Evolutionary conservation across 345 rosid genomes (phyloP), one percentile per base, ranked within the genome.

Genomic region (Aegle marmelos): DNA sequence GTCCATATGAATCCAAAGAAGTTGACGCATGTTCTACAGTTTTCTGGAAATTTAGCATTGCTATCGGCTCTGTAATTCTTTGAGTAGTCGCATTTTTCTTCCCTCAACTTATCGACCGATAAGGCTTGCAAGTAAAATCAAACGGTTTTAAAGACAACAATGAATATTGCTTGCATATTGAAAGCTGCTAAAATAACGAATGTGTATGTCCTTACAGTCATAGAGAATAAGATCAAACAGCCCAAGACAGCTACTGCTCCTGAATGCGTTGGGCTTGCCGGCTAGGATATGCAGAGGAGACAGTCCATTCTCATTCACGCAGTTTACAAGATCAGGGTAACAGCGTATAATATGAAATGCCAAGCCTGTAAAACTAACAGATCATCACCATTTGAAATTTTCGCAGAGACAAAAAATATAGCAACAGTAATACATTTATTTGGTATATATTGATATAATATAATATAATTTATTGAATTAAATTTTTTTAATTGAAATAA

Each of bases 231-330:
- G 69, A 64, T 39, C 69, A 41, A 80, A 24, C n/a, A 68, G 77
- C 45, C 54, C 36, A 9, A 76, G 48, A 34, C 64, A 72, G 58
- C 31, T 63, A 27, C 73, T 53, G 67, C 83, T 76, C 0, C 73
- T 31, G 80, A 80, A 80, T 63, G 73, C 77, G 39, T 76, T 71
- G 11, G 79, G 76, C 60, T 76, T 76, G 25, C 63, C 30, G 9
- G 83, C 79, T 25, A 80, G 48, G 6, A 80, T 27, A 67, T 80
- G 79, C 11, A 80, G 73, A 39, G 83, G 79, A 64, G 77, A 53
- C 27, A 17, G 56, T 9, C 70, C 83, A 34, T 41, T 48, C 58
- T 56, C 69, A 66, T 72, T 57, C 14, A 53, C 66, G 0, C 14
- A 28, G 56, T 72, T 54, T 14, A 65, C 74, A 9, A 80, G 68